Evolutionary conservation across 108 stramenopile genomes (phyloP), one percentile per base, ranked within the genome.

Genomic region (Parmales sp.): DNA sequence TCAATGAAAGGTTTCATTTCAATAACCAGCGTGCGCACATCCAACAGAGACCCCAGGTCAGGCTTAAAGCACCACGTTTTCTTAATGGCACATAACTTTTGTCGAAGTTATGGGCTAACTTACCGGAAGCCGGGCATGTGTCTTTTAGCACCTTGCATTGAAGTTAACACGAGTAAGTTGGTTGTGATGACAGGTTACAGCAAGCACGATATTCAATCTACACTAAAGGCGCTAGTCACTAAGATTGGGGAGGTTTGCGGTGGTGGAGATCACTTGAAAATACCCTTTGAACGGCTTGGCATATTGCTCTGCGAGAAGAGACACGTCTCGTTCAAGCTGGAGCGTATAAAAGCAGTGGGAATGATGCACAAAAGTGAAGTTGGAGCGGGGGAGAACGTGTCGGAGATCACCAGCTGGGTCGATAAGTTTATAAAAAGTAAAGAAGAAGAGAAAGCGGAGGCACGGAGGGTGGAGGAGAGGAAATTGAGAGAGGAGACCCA

Each of bases 41-140:
- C n/a, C n/a, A n/a, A n/a, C n/a, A n/a, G n/a, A n/a, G n/a, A n/a
- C n/a, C n/a, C n/a, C n/a, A n/a, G n/a, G n/a, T n/a, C n/a, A n/a
- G n/a, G n/a, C n/a, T n/a, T n/a, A n/a, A n/a, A 60, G 54, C 13
- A 60, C 54, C 54, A 60, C 31, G 54, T 60, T 34, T 60, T 60
- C 54, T 60, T 0, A 28, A 28, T 60, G n/a, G 13, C 54, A 4
- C 54, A 28, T 13, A 13, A 28, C 26, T 34, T 60, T 16, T 60
- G 54, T 34, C 29, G 36, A 60, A 13, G 29, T 13, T 60, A 60
- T 20, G 54, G 54, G 16, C 54, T 60, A 28, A 34, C 54, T 3
- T 60, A 34, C 54, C 26, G 54, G n/a, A 60, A 60, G 54, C 54
- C 54, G 1, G 54, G 54, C 2, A 13, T 34, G 1, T 28, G 31